Evolutionary conservation across 108 stramenopile genomes (phyloP).

Genomic region (Heterococcus sp.): DNA sequence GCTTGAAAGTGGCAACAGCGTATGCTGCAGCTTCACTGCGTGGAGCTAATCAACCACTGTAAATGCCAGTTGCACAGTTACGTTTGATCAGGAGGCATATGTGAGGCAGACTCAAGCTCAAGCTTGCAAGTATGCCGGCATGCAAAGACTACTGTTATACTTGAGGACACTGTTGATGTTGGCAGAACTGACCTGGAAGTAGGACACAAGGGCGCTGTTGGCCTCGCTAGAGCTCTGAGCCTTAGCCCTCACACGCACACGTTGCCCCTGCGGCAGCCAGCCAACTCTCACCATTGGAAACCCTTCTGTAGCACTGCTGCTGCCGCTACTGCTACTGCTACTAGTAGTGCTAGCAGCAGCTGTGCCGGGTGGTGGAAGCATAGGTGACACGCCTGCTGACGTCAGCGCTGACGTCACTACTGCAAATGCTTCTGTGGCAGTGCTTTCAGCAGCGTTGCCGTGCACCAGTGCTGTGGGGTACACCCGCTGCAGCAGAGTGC

Average conservation of each 20-base stretch:
- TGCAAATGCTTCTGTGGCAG: conserved; percentile 3
- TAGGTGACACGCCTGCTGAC: conserved; percentile 5
- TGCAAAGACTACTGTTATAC: conserved; percentile 7
- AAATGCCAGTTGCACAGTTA: neutral
- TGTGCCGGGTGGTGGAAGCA: too few relatives aligned
- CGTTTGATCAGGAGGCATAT: neutral
- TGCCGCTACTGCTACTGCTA: too few relatives aligned
- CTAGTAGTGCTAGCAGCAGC: too few relatives aligned
- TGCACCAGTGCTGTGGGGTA: conserved; percentile 11
- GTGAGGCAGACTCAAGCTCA: neutral
- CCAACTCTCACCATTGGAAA: conserved; percentile 12
- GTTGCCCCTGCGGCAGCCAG: conserved; percentile 5
- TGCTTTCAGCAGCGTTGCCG: conserved; percentile 11
- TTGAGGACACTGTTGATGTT: conserved; percentile 15
- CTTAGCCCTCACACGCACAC: conserved; percentile 10
- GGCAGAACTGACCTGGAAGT: conserved; percentile 27
- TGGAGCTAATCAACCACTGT: too few relatives aligned
- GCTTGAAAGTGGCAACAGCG: too few relatives aligned
- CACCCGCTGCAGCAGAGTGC: neutral
- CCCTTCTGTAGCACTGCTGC: conserved; percentile 3
- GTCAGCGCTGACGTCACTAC: conserved; percentile 2
- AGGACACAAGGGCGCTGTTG: conserved; percentile 16
- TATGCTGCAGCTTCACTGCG: too few relatives aligned
- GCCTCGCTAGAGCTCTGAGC: conserved; percentile 18
- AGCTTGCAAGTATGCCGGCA: conserved; percentile 17